These are phyloP conservation scores for Kickxella alabastrina DNA, from an alignment of 192 early-diverging fungal genomes.

Conservation along the genomic window DNA sequence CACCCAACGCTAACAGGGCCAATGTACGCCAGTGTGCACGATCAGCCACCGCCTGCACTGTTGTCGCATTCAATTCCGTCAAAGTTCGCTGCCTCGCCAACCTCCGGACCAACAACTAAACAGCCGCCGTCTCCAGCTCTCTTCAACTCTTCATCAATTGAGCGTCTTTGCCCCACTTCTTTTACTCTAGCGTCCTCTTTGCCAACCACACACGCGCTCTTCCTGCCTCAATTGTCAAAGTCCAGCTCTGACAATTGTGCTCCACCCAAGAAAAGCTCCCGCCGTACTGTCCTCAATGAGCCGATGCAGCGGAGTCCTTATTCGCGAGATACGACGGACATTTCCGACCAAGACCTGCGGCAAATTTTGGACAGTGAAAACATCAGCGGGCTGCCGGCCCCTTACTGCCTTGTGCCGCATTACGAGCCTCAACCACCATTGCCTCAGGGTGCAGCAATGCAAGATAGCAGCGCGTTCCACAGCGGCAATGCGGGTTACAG, in stretches of 20 bases:
- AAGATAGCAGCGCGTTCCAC: conserved; percentile 20
- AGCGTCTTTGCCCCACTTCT: conserved; percentile 13
- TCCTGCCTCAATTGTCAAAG: conserved; percentile 17
- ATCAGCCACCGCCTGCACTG: conserved; percentile 46
- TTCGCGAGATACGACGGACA: conserved; percentile 49
- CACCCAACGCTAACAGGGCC: conserved; percentile 8
- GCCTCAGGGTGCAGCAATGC: conserved; percentile 8
- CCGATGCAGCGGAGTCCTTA: conserved; percentile 48
- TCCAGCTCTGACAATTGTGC: conserved; percentile 17
- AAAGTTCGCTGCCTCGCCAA: conserved; percentile 20
- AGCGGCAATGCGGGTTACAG: conserved; percentile 21
- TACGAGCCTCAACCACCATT: conserved; percentile 36
- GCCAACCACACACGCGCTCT: conserved; percentile 20
- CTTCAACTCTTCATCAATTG: conserved; percentile 26
- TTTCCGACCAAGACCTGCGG: conserved; percentile 51
- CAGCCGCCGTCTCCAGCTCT: conserved; percentile 25
- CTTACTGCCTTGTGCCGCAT: conserved; percentile 46
- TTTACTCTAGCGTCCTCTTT: conserved; percentile 14
- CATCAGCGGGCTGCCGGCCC: conserved; percentile 46
- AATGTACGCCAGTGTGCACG: conserved; percentile 50
- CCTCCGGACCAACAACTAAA: conserved; percentile 26
- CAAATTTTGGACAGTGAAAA: conserved; percentile 53
- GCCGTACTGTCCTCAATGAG: conserved; percentile 39
- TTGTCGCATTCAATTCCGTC: conserved; percentile 43
- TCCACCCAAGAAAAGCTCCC: conserved; percentile 25